Base-by-base conservation (phyloP, 139 green algal genomes). In the Chlamydomonas sp. region DNA sequence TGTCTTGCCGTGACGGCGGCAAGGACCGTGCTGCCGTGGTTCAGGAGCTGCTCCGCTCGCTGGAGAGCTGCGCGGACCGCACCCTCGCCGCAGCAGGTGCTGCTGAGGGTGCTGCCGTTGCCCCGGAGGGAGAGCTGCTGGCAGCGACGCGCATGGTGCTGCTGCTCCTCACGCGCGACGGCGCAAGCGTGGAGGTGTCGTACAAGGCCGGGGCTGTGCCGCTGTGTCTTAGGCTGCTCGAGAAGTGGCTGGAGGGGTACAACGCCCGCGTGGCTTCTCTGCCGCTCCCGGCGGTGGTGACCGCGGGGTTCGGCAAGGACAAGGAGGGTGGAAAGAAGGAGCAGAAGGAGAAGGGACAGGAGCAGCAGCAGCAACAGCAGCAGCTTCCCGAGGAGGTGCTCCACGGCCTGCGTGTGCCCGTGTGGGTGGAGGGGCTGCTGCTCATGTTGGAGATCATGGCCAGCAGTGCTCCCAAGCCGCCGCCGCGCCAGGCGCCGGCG, bases 381-480 rank as follows among this genome's bases (percentile, higher is more conserved):
- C 2, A 72, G 67, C 63, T 69, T 12, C 66, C 80, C 2, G 75
- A 72, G 72, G 73, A 87, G 6, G 60, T 82, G 71, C 15, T 78
- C 3, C 49, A 59, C 14, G 71, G 63, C 15, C 64, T 93, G 17
- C 84, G 90, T 16, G 89, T 98, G 67, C 97, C 97, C 0, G 92
- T 94, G 78, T 99, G 97, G 97, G 91, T 97, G 57, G 94, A 97
- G 76, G 93, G 93, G 0, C 63, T 96, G 82, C 89, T 99, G 82
- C 87, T 99, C 73, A 72, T 96, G 59, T 87, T 99, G n/a, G 93
- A 97, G 79, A 82, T 91, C 2, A 76, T 97, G 61, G 83, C 88
- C 5, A 91, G 85, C 71, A 94, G 91, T 3, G 76, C 80, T 18
- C 87, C 84, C 66, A 89, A 91, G 86, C 31, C 31, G 31, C 31